Conservation (phyloP, 805 yeast species). For the Myxozyma nipponensis region DNA sequence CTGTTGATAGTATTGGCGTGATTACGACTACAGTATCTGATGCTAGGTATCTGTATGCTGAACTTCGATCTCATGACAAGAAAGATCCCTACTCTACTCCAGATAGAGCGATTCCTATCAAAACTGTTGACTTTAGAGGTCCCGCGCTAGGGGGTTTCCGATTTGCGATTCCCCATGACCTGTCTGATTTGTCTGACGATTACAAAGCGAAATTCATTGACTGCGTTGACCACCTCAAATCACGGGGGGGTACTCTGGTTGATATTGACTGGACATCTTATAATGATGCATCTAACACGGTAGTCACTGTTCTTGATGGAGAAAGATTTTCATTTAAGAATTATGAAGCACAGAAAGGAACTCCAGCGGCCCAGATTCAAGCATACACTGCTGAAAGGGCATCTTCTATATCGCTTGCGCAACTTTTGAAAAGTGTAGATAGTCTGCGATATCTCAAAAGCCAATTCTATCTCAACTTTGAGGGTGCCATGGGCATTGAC, state of each 20-base stretch:
- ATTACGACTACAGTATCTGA: constrained; percentile 18
- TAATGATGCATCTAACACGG: constrained; percentile 6
- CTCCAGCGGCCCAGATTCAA: constrained; percentile 2
- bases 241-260: constrained; percentile 19
- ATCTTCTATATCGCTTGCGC: constrained; percentile 5
- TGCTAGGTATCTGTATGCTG: constrained; percentile 21
- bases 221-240: constrained; percentile 11
- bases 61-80: constrained; percentile 17
- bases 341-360: background rate
- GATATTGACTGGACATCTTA: constrained; percentile 16
- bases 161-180: constrained; percentile 20
- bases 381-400: constrained; percentile 4
- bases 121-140: constrained; percentile 25
- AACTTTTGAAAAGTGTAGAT: constrained; percentile 15
- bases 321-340: constrained; percentile 17
- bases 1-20: constrained; percentile 18
- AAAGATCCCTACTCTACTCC: constrained; percentile 18
- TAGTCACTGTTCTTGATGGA: constrained; percentile 6
- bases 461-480: constrained; percentile 16
- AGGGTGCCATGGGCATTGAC: constrained; percentile 22
- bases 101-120: constrained; percentile 22
- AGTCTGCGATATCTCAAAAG: constrained; percentile 17
- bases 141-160: constrained; percentile 25
- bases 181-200: constrained; percentile 9
- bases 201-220: constrained; percentile 6